Base-by-base conservation (phyloP, 768 basidiomycete genomes). In the Tylopilus cervinicoccineus region DNA sequence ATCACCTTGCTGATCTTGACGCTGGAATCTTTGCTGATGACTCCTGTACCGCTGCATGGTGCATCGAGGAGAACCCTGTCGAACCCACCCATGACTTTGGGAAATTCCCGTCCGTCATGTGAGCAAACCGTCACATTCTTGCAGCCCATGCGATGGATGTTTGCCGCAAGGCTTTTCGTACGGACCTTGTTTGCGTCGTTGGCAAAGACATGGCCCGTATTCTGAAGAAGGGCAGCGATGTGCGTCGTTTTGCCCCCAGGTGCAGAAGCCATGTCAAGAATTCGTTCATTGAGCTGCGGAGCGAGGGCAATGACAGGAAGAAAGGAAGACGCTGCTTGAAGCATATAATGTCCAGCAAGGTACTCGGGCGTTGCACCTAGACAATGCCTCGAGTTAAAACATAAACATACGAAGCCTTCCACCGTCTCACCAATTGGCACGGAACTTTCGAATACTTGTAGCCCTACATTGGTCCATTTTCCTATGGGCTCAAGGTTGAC, bases 181-280 rank as follows among this genome's bases (percentile, higher is more conserved):
- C 96, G 81, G 16, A 80, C 81, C 68, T 97, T 96, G 72, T 90
- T 98, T 22, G 88, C 78, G 66, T 99, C 96, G 64, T 99, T 99
- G 26, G 96, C 96, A 60, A 97, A 98, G 31, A 99, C 82, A 7
- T 93, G 78, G n/a, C 96, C 96, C 2, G 95, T 97, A 63, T 99
- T 99, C 66, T 96, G 91, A 68, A 99, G 78, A 28, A 99, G 79
- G 16, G 96, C 96, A 11, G 95, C 87, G 58, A 99, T 94, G 67
- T 99, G 93, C 10, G 96, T 97, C 36, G 96, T 90, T 72, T 99
- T 99, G 6, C 96, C 96, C 23, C 96, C 96, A 0, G 96, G 96
- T 0, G 96, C 93, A 39, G 93, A 95, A 2, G 95, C 94, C 95
- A 99, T 98, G 66, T 99, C 96, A 49, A 99, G 78, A 11, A 97